These are phyloP conservation scores for Cucumis melo DNA, from an alignment of 306 rosid species.

Conservation along the genomic window DNA sequence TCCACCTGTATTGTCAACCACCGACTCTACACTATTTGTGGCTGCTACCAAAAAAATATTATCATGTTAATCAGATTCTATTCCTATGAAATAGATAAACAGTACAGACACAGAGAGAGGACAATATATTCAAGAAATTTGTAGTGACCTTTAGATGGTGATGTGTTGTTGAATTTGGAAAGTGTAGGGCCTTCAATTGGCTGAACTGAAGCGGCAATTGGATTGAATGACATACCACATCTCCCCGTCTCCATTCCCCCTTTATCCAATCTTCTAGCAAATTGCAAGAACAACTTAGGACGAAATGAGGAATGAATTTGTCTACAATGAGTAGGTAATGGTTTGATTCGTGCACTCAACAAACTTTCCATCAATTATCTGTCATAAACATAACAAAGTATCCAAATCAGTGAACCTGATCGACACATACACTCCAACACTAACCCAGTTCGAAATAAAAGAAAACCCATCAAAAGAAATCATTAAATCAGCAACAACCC, in stretches of 20 bases:
- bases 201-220: constrained; percentile 26
- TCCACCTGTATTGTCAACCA: not conserved
- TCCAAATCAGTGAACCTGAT: not conserved
- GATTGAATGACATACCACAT: constrained; percentile 8
- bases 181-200: constrained; percentile 19
- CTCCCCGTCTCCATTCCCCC: constrained; percentile 12
- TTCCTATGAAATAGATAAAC: not conserved
- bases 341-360: constrained; percentile 22
- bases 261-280: constrained; percentile 10
- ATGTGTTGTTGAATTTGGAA: constrained; percentile 27
- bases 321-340: constrained; percentile 12
- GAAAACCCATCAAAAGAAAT: not conserved
- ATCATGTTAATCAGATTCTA: not conserved
- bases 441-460: not conserved
- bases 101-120: not conserved
- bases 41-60: not conserved
- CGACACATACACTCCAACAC: not conserved
- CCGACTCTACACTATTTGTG: not conserved
- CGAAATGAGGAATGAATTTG: constrained; percentile 12
- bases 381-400: not conserved
- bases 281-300: constrained; percentile 8
- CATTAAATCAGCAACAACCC: not conserved
- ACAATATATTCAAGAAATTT: not conserved
- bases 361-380: constrained; percentile 35
- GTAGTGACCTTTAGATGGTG: constrained; percentile 40